A percentile compares a stretch with the other conserved stretches of the same genome.
Conservation (phyloP, 805 yeast species). For the Wickerhamomyces kurtzmanii region DNA sequence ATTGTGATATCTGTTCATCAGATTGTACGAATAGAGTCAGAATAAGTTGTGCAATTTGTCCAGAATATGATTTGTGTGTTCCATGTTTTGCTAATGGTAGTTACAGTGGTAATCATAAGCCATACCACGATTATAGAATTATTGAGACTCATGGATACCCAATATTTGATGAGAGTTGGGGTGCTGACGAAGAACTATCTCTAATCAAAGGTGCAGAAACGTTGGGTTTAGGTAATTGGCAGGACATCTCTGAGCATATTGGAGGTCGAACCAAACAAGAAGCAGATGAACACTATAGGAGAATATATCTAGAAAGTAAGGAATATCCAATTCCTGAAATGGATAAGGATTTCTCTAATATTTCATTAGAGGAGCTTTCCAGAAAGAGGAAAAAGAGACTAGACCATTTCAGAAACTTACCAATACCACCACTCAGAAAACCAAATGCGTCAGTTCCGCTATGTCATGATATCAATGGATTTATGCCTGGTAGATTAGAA, state of each 20-base stretch:
- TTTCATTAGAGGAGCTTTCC: slow-evolving; percentile 62
- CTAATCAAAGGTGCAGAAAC: slow-evolving; percentile 88
- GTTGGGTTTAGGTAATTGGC: slow-evolving; percentile 94
- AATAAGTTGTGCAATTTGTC: slow-evolving; percentile 84
- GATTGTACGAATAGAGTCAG: slow-evolving; percentile 92
- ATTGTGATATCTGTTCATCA: slow-evolving; percentile 94
- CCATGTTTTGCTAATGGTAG: slow-evolving; percentile 90
- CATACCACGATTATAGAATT: slow-evolving; percentile 86
- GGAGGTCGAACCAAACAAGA: slow-evolving; percentile 91
- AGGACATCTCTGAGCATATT: slow-evolving; percentile 92
- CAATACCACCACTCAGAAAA: slow-evolving; percentile 80
- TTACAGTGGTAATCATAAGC: slow-evolving; percentile 77
- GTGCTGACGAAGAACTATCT: slow-evolving; percentile 93
- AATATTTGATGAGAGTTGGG: slow-evolving; percentile 86
- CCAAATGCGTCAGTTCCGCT: slow-evolving; percentile 90
- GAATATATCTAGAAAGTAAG: slow-evolving; percentile 56
- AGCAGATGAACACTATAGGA: slow-evolving; percentile 73
- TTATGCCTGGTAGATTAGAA: slow-evolving; percentile 97
- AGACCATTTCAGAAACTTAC: slow-evolving; percentile 61
- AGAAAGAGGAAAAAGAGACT: slow-evolving; percentile 58
- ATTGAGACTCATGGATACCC: slow-evolving; percentile 95
- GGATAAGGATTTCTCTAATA: slow-evolving; percentile 50
- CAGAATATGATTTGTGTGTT: slow-evolving; percentile 94
- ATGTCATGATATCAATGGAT: slow-evolving; percentile 95
- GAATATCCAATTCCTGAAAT: slow-evolving; percentile 88